Evolutionary conservation across 2,329 filamentous ascomycete genomes (phyloP).

Genomic region (Clonostachys chloroleuca): DNA sequence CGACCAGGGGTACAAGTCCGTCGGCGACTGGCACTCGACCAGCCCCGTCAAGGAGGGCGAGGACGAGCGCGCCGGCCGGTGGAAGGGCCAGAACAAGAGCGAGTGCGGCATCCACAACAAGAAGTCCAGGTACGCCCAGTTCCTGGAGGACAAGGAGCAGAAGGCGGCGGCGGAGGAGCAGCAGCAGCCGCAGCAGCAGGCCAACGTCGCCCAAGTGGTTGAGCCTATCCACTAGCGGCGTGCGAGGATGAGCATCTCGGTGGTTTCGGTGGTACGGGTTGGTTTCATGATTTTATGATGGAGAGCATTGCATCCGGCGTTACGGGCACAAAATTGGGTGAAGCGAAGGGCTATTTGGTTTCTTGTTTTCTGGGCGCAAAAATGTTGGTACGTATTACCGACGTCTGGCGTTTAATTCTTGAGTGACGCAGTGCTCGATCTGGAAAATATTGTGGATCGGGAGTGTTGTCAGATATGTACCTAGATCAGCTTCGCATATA

Average conservation of each 20-base stretch:
- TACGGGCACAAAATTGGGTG: neutral
- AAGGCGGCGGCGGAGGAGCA: slow-evolving; percentile 43
- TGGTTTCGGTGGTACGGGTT: neutral
- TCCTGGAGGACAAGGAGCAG: slow-evolving; percentile 65
- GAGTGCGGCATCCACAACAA: slow-evolving; percentile 99
- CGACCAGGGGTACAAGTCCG: slow-evolving; percentile 93
- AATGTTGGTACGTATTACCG: neutral
- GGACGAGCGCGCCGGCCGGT: slow-evolving; percentile 92
- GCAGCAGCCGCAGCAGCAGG: slow-evolving; percentile 18
- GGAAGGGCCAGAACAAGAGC: slow-evolving; percentile 94
- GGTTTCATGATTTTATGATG: neutral
- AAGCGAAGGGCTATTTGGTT: neutral
- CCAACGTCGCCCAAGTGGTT: neutral
- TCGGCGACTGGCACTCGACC: slow-evolving; percentile 98
- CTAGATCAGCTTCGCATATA: too few relatives aligned
- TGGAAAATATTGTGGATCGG: too few relatives aligned
- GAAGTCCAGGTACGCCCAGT: slow-evolving; percentile 87
- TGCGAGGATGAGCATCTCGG: neutral
- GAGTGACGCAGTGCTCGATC: too few relatives aligned
- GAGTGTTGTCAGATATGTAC: too few relatives aligned
- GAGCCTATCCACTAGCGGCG: neutral
- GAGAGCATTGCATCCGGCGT: neutral
- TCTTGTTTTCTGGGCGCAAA: neutral
- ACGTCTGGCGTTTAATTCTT: too few relatives aligned
- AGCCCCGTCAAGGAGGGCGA: slow-evolving; percentile 85